Percentiles rank a stretch among this genome's conserved stretches.
phyloP scores from a whole-genome alignment of 192 early-diverging fungal genomes.

The Endogone sp. region DNA sequence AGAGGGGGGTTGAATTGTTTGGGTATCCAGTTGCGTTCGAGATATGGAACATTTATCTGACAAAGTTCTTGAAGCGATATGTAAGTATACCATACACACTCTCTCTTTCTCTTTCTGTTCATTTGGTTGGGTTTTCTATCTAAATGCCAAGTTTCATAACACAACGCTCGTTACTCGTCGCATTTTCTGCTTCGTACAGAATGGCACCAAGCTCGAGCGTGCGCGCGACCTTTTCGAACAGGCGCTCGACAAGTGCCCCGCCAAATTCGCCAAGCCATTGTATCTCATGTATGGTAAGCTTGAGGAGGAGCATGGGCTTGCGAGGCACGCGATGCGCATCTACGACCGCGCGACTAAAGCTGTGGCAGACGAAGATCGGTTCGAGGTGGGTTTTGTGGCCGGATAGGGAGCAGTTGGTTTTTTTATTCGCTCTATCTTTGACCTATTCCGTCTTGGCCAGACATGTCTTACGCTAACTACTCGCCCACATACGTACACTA shows the following conservation, averaged over 20 bases:
- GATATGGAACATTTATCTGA: constrained; percentile 95
- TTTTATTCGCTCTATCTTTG: background rate
- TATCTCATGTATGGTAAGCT: constrained; percentile 89
- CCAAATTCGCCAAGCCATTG: constrained; percentile 80
- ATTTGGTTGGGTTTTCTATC: background rate
- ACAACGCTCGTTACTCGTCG: background rate
- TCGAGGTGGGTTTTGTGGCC: constrained; percentile 44
- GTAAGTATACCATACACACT: constrained; percentile 40
- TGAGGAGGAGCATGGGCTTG: constrained; percentile 89
- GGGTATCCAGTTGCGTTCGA: constrained; percentile 96
- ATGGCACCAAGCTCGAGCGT: constrained; percentile 84
- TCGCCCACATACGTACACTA: background rate
- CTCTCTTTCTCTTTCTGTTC: background rate
- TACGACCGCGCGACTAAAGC: constrained; percentile 88
- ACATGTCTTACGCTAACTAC: background rate
- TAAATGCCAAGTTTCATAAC: background rate
- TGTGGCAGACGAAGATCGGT: constrained; percentile 69
- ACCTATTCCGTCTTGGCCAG: background rate
- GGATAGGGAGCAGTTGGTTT: too few species aligned
- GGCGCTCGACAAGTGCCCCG: constrained; percentile 80
- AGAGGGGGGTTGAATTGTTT: constrained; percentile 94
- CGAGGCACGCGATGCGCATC: constrained; percentile 88
- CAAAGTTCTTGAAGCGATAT: constrained; percentile 81
- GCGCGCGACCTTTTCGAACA: constrained; percentile 95
- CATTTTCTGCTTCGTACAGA: constrained; percentile 24